Evolutionary conservation across 208 protist species (phyloP), one percentile per base, ranked within the genome.

Genomic region (Angomonas desouzai): DNA sequence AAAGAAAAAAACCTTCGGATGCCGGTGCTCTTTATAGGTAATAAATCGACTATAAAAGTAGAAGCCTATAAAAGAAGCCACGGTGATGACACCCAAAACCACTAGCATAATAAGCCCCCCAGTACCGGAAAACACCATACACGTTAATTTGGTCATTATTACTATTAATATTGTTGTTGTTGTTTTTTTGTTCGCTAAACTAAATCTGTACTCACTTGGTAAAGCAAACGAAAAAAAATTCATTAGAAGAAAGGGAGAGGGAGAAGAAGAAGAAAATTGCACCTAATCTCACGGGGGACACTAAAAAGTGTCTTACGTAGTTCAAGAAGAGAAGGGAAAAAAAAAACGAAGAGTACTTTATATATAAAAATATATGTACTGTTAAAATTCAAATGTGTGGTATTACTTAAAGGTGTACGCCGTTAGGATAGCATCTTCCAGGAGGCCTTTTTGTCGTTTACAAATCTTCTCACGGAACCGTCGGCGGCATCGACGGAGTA

Each of bases 401-500:
- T 40, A 40, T n/a, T n/a, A n/a, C n/a, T n/a, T n/a, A n/a, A n/a
- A n/a, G 13, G 9, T 40, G 13, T 49, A 25, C 10, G 10, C 2
- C 29, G n/a, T 56, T 83, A 93, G 1, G 62, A 76, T 4, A 95
- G 79, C 89, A 93, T 92, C 33, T 70, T 68, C 89, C 89, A 96
- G 9, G 86, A 93, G 36, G 80, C 70, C 62, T 93, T 96, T 25
- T 70, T 61, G 3, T 73, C 79, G 57, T 85, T 81, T 25, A 91
- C 73, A 64, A 77, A 88, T 32, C 85, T 76, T 76, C 85, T 74
- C 29, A 93, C 74, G 18, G 70, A 79, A 29, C 87, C 91, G 36
- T 94, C 85, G 3, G 70, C 77, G 10, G 79, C 91, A 60, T 96
- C 87, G 3, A 96, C 85, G 10, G 83, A 71, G 64, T 96, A 96